Evolutionary conservation across 169 alveolate species (phyloP), one percentile per base, ranked within the genome.

Genomic region (Plasmodium yoelii): DNA sequence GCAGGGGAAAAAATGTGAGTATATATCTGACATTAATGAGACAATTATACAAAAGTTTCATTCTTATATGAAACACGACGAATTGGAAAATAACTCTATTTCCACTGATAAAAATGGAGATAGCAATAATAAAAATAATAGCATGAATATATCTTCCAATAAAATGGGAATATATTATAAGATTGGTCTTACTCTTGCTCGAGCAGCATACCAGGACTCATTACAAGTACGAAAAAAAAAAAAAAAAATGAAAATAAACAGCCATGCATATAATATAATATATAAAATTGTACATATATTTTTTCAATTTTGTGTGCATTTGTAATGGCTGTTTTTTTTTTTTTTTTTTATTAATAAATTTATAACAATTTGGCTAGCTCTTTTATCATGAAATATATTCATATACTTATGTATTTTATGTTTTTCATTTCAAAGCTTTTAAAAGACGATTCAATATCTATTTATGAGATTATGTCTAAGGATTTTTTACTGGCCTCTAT

Each of bases 121-220:
- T 57, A 57, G 28, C 12, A 56, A 22, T 22, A 28, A 55, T 10
- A 9, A 28, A 4, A 69, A 46, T 7, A 44, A 34, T 13, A 22
- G 1, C 26, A 22, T 22, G 26, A 22, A 22, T 34, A 34, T 34
- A 34, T 34, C 42, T 5, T 34, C 18, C 8, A 6, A 34, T 0
- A 47, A 51, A 44, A 47, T 46, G 72, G 91, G 42, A 47, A n/a
- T 49, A 51, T 69, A 69, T 53, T 86, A 69, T 63, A 86, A 72
- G 61, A 59, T 55, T 10, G 91, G 87, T 12, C 2, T 86, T n/a
- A 53, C 42, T 6, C 26, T 86, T 42, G 91, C 87, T 2, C 91
- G 70, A 47, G 24, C 77, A 18, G 91, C 91, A n/a, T 86, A 86
- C 47, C 87, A 86, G 57, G 91, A 86, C 51, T 86, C 91, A 10